Conservation (phyloP, 768 basidiomycete genomes). For the Ramaria rubella region DNA sequence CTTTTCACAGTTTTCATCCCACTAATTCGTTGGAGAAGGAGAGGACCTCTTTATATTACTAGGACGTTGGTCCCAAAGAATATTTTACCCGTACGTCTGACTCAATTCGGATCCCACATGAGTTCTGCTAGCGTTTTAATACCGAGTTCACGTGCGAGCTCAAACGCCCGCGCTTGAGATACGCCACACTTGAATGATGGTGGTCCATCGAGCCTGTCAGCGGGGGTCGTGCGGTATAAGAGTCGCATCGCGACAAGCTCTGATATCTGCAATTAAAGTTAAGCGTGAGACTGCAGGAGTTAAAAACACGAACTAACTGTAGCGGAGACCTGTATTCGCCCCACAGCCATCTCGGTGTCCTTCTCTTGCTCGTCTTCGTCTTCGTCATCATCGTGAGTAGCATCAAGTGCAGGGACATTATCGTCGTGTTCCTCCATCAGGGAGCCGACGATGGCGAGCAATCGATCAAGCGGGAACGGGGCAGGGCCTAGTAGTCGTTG, state of each 20-base stretch:
- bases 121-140: conserved; percentile 52
- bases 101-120: conserved; percentile 47
- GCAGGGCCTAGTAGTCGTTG: conserved; percentile 76
- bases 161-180: conserved; percentile 48
- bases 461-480: conserved; percentile 70
- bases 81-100: too few species aligned
- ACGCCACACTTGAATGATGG: conserved; percentile 70
- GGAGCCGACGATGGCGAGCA: conserved; percentile 73
- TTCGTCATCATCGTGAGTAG: conserved; percentile 40
- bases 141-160: conserved; percentile 52
- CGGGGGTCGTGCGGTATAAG: conserved; percentile 54
- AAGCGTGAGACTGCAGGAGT: background rate
- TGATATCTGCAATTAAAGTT: conserved; percentile 41
- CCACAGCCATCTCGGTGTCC: conserved; percentile 67
- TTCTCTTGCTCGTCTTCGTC: conserved; percentile 42
- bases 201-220: conserved; percentile 61
- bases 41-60: background rate
- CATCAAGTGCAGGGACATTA: conserved; percentile 32
- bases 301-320: conserved; percentile 38
- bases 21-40: too few species aligned
- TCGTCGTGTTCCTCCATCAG: conserved; percentile 67
- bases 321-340: conserved; percentile 51
- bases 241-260: conserved; percentile 61
- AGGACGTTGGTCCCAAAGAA: background rate
- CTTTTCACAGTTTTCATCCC: too few species aligned